Conservation (phyloP, 1,284 basidiomycete species). For the Cerioporus squamosus region DNA sequence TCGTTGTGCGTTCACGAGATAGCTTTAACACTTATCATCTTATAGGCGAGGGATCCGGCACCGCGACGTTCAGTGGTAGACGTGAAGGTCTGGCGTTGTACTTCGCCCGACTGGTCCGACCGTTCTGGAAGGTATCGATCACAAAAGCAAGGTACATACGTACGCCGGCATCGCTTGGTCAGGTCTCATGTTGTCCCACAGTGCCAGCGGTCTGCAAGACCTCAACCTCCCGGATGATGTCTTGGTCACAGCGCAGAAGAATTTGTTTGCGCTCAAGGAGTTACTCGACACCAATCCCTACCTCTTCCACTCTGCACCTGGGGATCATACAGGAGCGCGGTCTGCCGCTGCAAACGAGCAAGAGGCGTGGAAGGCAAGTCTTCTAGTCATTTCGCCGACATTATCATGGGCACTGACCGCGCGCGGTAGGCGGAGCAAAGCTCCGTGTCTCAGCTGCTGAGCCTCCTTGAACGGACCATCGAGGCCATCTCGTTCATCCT, state of each 20-base stretch:
- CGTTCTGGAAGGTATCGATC: constrained; percentile 87
- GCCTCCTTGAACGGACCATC: constrained; percentile 81
- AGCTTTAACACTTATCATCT: not conserved
- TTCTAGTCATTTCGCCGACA: not conserved
- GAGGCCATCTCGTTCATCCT: constrained; percentile 95
- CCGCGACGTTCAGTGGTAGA: constrained; percentile 83
- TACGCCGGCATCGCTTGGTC: not conserved
- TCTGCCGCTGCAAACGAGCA: constrained; percentile 65
- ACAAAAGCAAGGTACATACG: constrained; percentile 59
- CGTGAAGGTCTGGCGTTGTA: constrained; percentile 91
- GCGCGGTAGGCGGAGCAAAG: constrained; percentile 74
- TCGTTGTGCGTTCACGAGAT: not conserved
- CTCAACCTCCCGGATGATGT: constrained; percentile 66
- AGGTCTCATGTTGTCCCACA: not conserved
- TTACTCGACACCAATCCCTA: constrained; percentile 81
- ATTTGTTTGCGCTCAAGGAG: constrained; percentile 76
- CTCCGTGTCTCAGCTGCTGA: constrained; percentile 75
- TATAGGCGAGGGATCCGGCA: constrained; percentile 69
- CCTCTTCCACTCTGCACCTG: constrained; percentile 76
- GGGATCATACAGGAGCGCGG: constrained; percentile 59
- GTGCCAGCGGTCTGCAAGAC: constrained; percentile 46
- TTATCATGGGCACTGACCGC: not conserved
- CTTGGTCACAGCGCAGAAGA: constrained; percentile 76
- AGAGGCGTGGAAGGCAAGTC: constrained; percentile 82
- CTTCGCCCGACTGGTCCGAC: constrained; percentile 83